Conservation (phyloP, 176 grass and related monocot species). For the Avena atlantica region DNA sequence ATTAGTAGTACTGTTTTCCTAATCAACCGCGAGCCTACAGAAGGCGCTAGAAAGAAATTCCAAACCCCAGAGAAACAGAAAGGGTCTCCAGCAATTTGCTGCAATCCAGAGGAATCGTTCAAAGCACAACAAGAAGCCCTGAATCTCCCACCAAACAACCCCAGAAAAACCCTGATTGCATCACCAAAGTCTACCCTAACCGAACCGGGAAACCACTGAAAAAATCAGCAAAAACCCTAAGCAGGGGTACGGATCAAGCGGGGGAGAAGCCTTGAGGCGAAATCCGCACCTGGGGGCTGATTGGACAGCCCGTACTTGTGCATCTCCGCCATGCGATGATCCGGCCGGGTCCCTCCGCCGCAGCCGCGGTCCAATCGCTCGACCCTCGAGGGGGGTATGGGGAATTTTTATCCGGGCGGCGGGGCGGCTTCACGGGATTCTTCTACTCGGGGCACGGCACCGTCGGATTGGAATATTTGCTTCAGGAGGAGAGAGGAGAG, state of each 20-base stretch:
- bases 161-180: background rate
- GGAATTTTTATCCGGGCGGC: slow-evolving; percentile 47
- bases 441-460: slow-evolving; percentile 34
- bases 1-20: background rate
- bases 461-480: slow-evolving; percentile 71
- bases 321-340: slow-evolving; percentile 65
- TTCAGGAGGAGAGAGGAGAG: slow-evolving; percentile 28
- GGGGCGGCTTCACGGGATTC: slow-evolving; percentile 45
- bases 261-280: background rate
- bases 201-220: background rate
- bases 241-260: slow-evolving; percentile 21
- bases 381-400: slow-evolving; percentile 36
- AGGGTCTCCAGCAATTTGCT: background rate
- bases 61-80: slow-evolving; percentile 8
- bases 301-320: slow-evolving; percentile 47
- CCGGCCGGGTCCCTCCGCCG: slow-evolving; percentile 15
- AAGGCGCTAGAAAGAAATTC: slow-evolving; percentile 1
- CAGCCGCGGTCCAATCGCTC: slow-evolving; percentile 23
- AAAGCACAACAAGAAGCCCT: background rate
- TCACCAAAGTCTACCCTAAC: background rate
- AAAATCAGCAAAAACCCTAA: slow-evolving; percentile 27
- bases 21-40: slow-evolving; percentile 16
- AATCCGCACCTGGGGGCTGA: slow-evolving; percentile 53
- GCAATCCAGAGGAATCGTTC: background rate
- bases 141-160: slow-evolving; percentile 1